These are phyloP conservation scores for Saturnispora serradocipensis DNA, from an alignment of 805 yeast genomes.

Conservation along the genomic window DNA sequence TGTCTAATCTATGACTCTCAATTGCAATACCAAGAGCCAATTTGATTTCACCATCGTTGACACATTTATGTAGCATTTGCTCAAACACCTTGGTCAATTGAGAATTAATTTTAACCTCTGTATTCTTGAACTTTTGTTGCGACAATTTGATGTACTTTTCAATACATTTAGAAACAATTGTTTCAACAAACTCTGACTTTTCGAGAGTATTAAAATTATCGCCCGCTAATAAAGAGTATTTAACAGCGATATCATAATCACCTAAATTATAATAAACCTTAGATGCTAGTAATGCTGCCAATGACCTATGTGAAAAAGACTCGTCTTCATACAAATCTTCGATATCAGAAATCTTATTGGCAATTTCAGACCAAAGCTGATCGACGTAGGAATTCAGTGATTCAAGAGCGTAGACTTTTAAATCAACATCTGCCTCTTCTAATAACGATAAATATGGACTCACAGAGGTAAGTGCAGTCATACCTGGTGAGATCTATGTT, in stretches of 20 bases:
- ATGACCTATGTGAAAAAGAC: conserved; percentile 52
- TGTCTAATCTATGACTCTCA: conserved; percentile 80
- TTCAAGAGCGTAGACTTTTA: conserved; percentile 77
- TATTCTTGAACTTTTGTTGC: conserved; percentile 35
- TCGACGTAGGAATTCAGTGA: conserved; percentile 77
- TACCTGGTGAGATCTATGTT: conserved; percentile 2
- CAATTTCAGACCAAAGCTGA: conserved; percentile 95
- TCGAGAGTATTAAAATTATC: conserved; percentile 66
- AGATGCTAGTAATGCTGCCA: conserved; percentile 89
- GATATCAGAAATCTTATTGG: conserved; percentile 77
- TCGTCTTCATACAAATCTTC: conserved; percentile 88
- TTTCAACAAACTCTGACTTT: conserved; percentile 79
- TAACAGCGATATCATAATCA: conserved; percentile 84
- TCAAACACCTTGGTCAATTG: conserved; percentile 68
- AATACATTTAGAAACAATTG: conserved; percentile 89
- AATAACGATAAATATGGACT: conserved; percentile 87
- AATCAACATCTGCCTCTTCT: conserved; percentile 66
- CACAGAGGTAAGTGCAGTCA: conserved; percentile 53
- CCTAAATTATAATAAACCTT: conserved; percentile 88
- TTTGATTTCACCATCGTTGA: conserved; percentile 57
- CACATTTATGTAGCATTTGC: conserved; percentile 77
- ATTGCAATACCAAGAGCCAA: conserved; percentile 86
- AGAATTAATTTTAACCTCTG: conserved; percentile 38
- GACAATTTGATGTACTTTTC: conserved; percentile 67
- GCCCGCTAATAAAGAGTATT: conserved; percentile 80